Conservation (phyloP, 2,329 filamentous ascomycete genomes). For the Boeremia lycopersici region DNA sequence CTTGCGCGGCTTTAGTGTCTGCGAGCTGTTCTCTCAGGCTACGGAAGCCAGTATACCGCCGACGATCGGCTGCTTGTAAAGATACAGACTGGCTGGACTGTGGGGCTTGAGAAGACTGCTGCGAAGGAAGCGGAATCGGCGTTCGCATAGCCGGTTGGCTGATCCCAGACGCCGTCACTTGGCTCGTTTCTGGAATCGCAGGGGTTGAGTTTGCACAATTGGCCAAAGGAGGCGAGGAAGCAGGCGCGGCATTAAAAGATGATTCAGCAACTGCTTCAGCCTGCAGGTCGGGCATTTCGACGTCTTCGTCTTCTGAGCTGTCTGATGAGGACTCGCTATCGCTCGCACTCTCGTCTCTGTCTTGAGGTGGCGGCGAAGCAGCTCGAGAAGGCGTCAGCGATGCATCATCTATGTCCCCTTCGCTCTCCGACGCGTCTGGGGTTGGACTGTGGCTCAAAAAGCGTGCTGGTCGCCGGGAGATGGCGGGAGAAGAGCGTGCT, state of each 20-base stretch:
- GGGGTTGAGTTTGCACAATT: conserved; percentile 3
- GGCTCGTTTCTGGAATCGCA: conserved; percentile 12
- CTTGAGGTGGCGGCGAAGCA: conserved; percentile 1
- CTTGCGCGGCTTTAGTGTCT: conserved; percentile 14
- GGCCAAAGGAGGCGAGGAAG: conserved; percentile 19
- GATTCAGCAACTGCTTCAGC: not conserved
- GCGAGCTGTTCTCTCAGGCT: conserved; percentile 21
- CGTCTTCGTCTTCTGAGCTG: conserved; percentile 19
- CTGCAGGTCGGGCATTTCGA: conserved; percentile 14
- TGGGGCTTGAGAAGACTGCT: conserved; percentile 10
- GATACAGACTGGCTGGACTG: conserved; percentile 19
- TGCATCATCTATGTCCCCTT: conserved; percentile 20
- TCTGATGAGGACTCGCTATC: conserved; percentile 20
- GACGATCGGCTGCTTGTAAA: conserved; percentile 15
- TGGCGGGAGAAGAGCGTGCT: conserved; percentile 28
- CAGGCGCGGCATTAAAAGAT: conserved; percentile 5
- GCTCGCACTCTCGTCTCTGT: conserved; percentile 7
- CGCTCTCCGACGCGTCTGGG: conserved; percentile 24
- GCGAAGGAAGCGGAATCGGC: conserved; percentile 14
- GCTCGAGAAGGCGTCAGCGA: conserved; percentile 5
- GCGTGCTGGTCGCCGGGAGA: conserved; percentile 26
- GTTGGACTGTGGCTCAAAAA: conserved; percentile 33
- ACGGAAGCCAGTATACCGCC: conserved; percentile 19
- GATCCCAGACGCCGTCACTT: conserved; percentile 6
- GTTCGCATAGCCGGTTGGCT: conserved; percentile 7